Evolutionary conservation across 345 rosid genomes (phyloP).

Genomic region (Capsella bursapastoris): DNA sequence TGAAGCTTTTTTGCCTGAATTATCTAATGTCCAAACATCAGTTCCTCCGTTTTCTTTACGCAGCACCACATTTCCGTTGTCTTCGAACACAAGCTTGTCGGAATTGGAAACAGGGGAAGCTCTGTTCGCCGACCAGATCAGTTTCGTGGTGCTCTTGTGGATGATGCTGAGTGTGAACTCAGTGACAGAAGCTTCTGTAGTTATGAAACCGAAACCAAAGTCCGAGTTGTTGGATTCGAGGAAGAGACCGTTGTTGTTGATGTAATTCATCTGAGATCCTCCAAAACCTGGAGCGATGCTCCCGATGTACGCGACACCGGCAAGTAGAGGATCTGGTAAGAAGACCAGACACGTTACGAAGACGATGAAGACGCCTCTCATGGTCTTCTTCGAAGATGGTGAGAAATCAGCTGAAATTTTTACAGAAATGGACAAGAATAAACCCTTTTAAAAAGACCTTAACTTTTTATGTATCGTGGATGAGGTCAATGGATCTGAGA

Average conservation of each 20-base stretch:
- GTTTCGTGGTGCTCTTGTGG: conserved; percentile 46
- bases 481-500: conserved; percentile 44
- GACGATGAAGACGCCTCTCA: conserved; percentile 49
- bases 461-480: conserved; percentile 27
- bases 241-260: conserved; percentile 66
- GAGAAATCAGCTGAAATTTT: conserved; percentile 1
- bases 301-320: conserved; percentile 46
- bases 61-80: conserved; percentile 62
- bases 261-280: conserved; percentile 79
- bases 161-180: conserved; percentile 58
- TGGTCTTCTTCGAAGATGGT: conserved; percentile 31
- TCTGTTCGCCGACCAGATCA: conserved; percentile 86
- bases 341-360: conserved; percentile 39
- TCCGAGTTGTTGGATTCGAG: conserved; percentile 64
- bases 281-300: conserved; percentile 52
- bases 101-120: conserved; percentile 65
- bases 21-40: conserved; percentile 66
- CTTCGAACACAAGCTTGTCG: conserved; percentile 59
- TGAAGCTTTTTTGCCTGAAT: conserved; percentile 58
- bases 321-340: conserved; percentile 47
- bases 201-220: conserved; percentile 67
- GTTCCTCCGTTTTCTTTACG: conserved; percentile 44
- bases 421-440: conserved; percentile 12
- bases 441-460: conserved; percentile 11
- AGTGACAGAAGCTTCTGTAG: conserved; percentile 50